Evolutionary conservation across 495 filamentous ascomycete genomes (phyloP).

Genomic region (Recurvomyces mirabilis): DNA sequence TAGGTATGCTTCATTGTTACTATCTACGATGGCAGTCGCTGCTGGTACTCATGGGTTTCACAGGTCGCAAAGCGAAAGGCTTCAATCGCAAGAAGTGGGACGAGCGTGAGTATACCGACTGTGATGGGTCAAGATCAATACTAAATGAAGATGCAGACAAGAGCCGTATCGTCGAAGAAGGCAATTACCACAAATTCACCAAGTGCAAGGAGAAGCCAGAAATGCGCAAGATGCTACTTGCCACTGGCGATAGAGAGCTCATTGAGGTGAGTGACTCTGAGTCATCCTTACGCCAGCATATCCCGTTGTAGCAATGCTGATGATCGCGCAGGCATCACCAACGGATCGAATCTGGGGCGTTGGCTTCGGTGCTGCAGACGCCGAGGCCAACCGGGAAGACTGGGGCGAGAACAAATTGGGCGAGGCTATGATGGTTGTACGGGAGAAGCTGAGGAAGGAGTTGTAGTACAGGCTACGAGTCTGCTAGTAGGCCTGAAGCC

Average conservation of each 20-base stretch:
- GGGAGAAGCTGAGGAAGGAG: constrained; percentile 32
- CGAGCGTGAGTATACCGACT: constrained; percentile 17
- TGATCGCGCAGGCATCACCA: constrained; percentile 35
- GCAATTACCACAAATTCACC: constrained; percentile 20
- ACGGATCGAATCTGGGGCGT: constrained; percentile 58
- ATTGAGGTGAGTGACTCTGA: constrained; percentile 55
- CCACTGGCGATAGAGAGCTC: constrained; percentile 47
- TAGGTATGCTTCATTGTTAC: no score
- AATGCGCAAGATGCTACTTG: constrained; percentile 38
- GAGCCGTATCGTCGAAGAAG: constrained; percentile 39
- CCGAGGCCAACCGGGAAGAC: constrained; percentile 33
- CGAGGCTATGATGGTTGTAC: constrained; percentile 43
- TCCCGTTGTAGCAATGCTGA: no score
- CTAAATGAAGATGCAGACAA: constrained; percentile 31
- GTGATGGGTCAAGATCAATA: no score
- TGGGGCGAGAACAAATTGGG: constrained; percentile 64
- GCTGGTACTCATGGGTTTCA: no score
- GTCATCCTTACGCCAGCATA: no score
- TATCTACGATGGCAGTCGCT: no score
- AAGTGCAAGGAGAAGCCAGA: constrained; percentile 23
- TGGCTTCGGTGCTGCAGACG: constrained; percentile 43
- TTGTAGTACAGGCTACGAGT: no score
- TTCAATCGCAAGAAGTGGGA: constrained; percentile 48
- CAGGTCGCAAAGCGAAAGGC: constrained; percentile 40
- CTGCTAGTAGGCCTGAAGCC: no score